Evolutionary conservation across 345 rosid species (phyloP), one percentile per base, ranked within the genome.

Genomic region (Hibiscus tridactylites): DNA sequence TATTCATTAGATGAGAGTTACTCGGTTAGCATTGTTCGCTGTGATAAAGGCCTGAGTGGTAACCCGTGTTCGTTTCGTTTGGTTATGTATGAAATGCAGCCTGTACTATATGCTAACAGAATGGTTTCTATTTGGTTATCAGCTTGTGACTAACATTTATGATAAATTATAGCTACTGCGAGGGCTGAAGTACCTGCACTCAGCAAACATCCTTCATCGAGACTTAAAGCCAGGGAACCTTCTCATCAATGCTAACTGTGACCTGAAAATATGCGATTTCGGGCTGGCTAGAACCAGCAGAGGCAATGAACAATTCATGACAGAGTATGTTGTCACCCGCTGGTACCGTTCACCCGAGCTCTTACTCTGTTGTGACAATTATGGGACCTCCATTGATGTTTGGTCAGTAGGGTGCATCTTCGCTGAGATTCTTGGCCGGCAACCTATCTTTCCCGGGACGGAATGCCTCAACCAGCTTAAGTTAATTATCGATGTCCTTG

Each of bases 391-490:
- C 4, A 88, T 93, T 58, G 97, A 93, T 42, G 81, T 91, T 21
- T 93, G 97, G 98, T 93, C 97, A 0, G 96, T 89, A 4, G 97
- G 98, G 61, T 91, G 98, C 83, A 91, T 93, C 76, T 89, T 93
- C 42, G 98, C 96, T 0, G 96, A 93, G 85, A 87, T 93, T 75
- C 90, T 93, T 53, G 93, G 97, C 15, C 74, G 96, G 33, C 89
- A 88, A 78, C 96, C 97, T 21, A 84, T 91, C 54, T 93, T 93
- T 74, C 31, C 92, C 92, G 96, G 98, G 68, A 87, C 91, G 5
- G 94, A 88, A 76, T 88, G 96, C 71, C 88, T 89, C 5, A 88
- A 90, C 80, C 98, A 91, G 83, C 94, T 93, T 73, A 87, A 85
- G 73, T 79, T 86, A 10, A 93, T 93, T 78, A 80, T 93, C 75